phyloP scores from a whole-genome alignment of 1,284 basidiomycete species.

The Erythrobasidium hasegawianum region DNA sequence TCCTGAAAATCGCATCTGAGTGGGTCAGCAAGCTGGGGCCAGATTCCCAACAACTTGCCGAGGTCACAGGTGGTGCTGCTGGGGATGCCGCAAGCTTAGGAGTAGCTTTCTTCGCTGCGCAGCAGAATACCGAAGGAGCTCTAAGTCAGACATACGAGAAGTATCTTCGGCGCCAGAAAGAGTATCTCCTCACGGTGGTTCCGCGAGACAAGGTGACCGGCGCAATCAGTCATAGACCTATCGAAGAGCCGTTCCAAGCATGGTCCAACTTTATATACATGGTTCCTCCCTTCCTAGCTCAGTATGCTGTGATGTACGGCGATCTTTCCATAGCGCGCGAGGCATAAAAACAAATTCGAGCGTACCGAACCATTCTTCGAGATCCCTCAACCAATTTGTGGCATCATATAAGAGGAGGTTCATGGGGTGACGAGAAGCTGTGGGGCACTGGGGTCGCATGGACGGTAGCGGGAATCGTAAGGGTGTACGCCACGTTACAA shows the following conservation, averaged over 20 bases:
- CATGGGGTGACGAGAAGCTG: constrained; percentile 52
- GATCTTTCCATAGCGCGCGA: constrained; percentile 66
- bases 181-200: constrained; percentile 63
- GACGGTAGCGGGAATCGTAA: constrained; percentile 78
- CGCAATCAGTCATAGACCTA: constrained; percentile 49
- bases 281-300: constrained; percentile 87
- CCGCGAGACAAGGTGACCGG: constrained; percentile 52
- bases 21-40: constrained; percentile 34
- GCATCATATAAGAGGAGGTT: constrained; percentile 54
- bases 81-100: constrained; percentile 40
- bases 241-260: constrained; percentile 40
- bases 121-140: not conserved
- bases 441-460: constrained; percentile 75
- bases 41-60: constrained; percentile 32
- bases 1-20: constrained; percentile 28
- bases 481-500: constrained; percentile 69
- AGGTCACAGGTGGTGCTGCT: constrained; percentile 34
- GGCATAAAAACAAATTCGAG: constrained; percentile 71
- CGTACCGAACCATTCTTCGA: constrained; percentile 61
- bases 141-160: constrained; percentile 57
- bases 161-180: constrained; percentile 67
- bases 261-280: constrained; percentile 54
- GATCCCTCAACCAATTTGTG: constrained; percentile 55
- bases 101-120: constrained; percentile 36
- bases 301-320: constrained; percentile 67